Base-by-base conservation (phyloP, 768 basidiomycete species). In the Suillus decipiens region DNA sequence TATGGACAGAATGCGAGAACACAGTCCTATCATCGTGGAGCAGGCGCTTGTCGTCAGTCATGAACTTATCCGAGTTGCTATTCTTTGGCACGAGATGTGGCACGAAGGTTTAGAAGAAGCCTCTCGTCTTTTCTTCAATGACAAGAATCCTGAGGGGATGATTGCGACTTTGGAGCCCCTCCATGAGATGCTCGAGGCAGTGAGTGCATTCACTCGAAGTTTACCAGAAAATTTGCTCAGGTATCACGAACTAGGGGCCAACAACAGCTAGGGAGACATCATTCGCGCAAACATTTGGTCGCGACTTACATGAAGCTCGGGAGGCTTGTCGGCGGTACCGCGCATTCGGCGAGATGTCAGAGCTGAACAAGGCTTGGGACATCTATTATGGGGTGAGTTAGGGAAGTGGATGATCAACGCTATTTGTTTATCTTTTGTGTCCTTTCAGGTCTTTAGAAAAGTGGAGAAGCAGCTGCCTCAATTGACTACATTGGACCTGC, bases 11-110 rank as follows among this genome's bases (percentile, higher is more conserved):
- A 96, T 99, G 94, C 82, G 86, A 63, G 96, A 98, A 66, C 96
- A 98, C 70, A 95, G 93, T 70, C 85, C 88, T 9, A 75, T 75
- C 1, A 91, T 99, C 47, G 96, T 99, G 42, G 88, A 89, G 61
- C 96, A 98, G 79, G 93, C 89, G 69, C 79, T 89, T 53, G 73
- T 96, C 31, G 94, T 99, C 75, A 93, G 93, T 72, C 88, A 92
- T 36, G 97, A 99, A 73, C 84, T 99, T 42, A 98, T 99, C 63
- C 89, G 97, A 22, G 93, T 99, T 8, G 96, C 97, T 8, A 99
- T 99, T 64, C 80, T 99, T 12, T 99, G 97, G 97, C 96, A 99
- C 69, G 97, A 99, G 74, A 80, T 95, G 66, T 99, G 97, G 97
- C 95, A 98, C 69, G 97, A 99, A 78, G 95, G 94, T 19, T 81